phyloP scores from a whole-genome alignment of 495 filamentous ascomycete genomes.

The Xylaria intraflava region DNA sequence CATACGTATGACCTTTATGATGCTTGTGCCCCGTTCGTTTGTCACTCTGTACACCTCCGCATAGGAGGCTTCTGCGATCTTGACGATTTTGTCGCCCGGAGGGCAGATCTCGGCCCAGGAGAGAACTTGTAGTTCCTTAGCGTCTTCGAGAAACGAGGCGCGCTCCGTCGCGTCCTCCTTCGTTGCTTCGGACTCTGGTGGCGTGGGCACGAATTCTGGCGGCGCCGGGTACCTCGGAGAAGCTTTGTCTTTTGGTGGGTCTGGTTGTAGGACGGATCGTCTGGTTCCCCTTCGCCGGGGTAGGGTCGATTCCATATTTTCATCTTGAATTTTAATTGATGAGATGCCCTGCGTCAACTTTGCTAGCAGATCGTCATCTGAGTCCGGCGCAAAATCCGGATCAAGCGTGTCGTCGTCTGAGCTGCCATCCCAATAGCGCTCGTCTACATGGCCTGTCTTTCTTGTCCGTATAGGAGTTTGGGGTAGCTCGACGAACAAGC shows the following conservation, averaged over 20 bases:
- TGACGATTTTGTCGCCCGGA: conserved; percentile 43
- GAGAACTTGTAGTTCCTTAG: conserved; percentile 27
- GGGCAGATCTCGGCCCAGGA: conserved; percentile 49
- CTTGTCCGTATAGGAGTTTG: conserved; percentile 26
- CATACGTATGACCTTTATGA: conserved; percentile 49
- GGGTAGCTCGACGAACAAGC: conserved; percentile 39
- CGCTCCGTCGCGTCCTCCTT: background rate
- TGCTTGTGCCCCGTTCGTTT: conserved; percentile 39
- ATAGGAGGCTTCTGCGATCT: conserved; percentile 65
- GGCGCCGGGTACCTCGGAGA: conserved; percentile 1
- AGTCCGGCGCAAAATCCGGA: background rate
- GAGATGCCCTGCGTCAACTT: conserved; percentile 13
- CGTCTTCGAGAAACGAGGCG: background rate
- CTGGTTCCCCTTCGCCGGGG: conserved; percentile 16
- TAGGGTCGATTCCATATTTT: conserved; percentile 6
- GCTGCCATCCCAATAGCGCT: background rate
- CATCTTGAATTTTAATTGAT: conserved; percentile 17
- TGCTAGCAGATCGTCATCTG: background rate
- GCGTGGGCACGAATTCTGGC: background rate
- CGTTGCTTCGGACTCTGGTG: background rate
- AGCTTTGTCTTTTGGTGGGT: conserved; percentile 7
- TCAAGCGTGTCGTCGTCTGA: background rate
- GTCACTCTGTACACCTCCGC: conserved; percentile 61
- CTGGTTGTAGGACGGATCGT: conserved; percentile 9
- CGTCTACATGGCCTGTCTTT: conserved; percentile 1